Base-by-base conservation (phyloP, 306 rosid genomes). In the Gastrolobium villosum region DNA sequence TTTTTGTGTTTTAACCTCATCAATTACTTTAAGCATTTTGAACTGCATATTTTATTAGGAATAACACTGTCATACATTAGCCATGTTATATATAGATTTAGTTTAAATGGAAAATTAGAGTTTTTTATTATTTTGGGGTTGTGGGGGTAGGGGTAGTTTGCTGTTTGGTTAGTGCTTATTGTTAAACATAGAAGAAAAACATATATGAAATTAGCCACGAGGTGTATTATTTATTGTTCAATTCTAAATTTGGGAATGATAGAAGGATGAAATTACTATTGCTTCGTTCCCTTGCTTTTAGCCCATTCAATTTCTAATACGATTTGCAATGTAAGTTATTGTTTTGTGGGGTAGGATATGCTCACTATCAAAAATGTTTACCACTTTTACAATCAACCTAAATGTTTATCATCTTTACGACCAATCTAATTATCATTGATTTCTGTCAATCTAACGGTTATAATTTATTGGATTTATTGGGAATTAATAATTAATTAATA, bases 31-130 rank as follows among this genome's bases (percentile, higher is more conserved):
- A 43, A 46, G 30, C 37, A 8, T 46, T 14, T 61, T 54, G 36
- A 15, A 34, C 37, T 74, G 69, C 40, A 68, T 68, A 5, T 31
- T 52, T 50, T 68, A 2, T 50, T 64, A 53, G 75, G 48, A 68
- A 46, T 15, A 49, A 11, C 10, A 76, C 41, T 39, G 49, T 6
- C 35, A 79, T 36, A 49, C 35, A 28, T 56, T 77, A 45, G 65
- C 36, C 26, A 41, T 31, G 7, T 8, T 36, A 72, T 64, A 60
- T 61, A 41, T 69, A 83, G 79, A 7, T 45, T 39, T 72, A 61
- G 54, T 61, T 68, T 11, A 4, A 41, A 48, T 72, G 62, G 67
- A 0, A 61, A 65, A 59, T 59, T 34, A 32, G 36, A 1, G 1
- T 20, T 20, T 20, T 20, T 20, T 65, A 1, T 54, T 41, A 45